Evolutionary conservation across 768 basidiomycete genomes (phyloP), one percentile per base, ranked within the genome.

Genomic region (Mycena vitilis): DNA sequence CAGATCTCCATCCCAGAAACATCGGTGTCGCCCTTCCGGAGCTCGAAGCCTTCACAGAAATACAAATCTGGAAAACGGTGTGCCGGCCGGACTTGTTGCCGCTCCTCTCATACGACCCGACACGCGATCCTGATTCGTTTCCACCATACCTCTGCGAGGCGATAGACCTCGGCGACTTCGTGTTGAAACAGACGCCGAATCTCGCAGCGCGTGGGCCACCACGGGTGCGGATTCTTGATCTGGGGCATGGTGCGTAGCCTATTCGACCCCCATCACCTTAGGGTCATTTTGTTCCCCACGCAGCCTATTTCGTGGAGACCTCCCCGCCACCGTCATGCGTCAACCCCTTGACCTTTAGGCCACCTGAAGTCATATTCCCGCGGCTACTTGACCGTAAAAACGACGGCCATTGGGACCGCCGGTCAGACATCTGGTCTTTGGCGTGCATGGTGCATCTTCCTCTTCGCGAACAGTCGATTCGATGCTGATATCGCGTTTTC

Each of bases 1-100:
- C n/a, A 63, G 62, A 63, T 20, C 44, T 63, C n/a, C 36, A 55
- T 20, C 62, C 62, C 6, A 47, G 22, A 7, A 63, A 63, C 38
- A 22, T 63, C 36, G 62, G 62, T 8, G 62, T 48, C 8, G 53
- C 62, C 34, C 2, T 55, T 10, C 62, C 62, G 5, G 62, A 63
- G 7, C 30, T 48, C 36, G 34, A 47, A 1, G 16, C 7, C n/a
- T 56, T 63, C 15, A 47, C 62, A 8, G 53, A 45, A 30, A n/a
- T 37, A 5, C 13, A 47, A 5, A 16, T 63, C 10, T 63, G 30
- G 62, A 13, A 36, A 2, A 2, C 0, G 7, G 6, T 2, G 16
- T n/a, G 44, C 42, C 5, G n/a, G 42, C 62, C 62, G 0, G 1
- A n/a, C 18, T 11, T 55, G 36, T 4, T 47, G 1, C 53, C 62